Evolutionary conservation across 805 yeast genomes (phyloP).

Genomic region (Blastobotrys parvus): DNA sequence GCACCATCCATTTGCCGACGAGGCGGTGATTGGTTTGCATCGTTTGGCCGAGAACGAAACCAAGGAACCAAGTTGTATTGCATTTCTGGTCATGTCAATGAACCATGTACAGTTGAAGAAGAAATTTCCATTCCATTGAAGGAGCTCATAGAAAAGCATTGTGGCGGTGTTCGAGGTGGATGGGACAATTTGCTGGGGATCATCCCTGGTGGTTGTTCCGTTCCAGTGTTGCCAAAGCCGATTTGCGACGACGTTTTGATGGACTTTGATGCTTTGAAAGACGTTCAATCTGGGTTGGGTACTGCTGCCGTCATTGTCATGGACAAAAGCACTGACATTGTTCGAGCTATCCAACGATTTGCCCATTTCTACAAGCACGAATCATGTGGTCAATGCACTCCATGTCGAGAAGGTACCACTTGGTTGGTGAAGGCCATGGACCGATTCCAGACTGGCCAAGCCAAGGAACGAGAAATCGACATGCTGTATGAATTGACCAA

Average conservation of each 20-base stretch:
- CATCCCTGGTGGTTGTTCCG: conserved; percentile 87
- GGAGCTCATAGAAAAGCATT: conserved; percentile 77
- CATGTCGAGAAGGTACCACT: conserved; percentile 90
- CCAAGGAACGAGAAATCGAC: conserved; percentile 72
- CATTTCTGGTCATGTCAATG: conserved; percentile 84
- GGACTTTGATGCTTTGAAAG: conserved; percentile 84
- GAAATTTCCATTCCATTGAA: conserved; percentile 85
- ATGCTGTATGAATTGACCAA: conserved; percentile 76
- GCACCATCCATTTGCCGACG: conserved; percentile 85
- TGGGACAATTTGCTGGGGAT: conserved; percentile 88
- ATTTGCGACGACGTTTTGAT: conserved; percentile 62
- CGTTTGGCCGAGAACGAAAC: conserved; percentile 80
- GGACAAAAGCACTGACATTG: conserved; percentile 79
- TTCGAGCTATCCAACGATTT: conserved; percentile 79
- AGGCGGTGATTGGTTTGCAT: conserved; percentile 81
- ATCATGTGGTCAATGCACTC: conserved; percentile 92
- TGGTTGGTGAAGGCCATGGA: conserved; percentile 81
- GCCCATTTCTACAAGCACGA: conserved; percentile 83
- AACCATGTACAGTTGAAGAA: conserved; percentile 89
- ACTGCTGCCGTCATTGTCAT: conserved; percentile 90
- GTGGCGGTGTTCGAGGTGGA: conserved; percentile 88
- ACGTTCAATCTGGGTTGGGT: conserved; percentile 80
- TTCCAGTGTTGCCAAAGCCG: conserved; percentile 67
- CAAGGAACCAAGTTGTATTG: conserved; percentile 77
- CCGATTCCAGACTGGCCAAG: conserved; percentile 72